Percentiles rank a stretch among this genome's conserved stretches.
Evolutionary conservation across 106 monocot genomes (phyloP).

Genomic region (Dendrobium nobile): DNA sequence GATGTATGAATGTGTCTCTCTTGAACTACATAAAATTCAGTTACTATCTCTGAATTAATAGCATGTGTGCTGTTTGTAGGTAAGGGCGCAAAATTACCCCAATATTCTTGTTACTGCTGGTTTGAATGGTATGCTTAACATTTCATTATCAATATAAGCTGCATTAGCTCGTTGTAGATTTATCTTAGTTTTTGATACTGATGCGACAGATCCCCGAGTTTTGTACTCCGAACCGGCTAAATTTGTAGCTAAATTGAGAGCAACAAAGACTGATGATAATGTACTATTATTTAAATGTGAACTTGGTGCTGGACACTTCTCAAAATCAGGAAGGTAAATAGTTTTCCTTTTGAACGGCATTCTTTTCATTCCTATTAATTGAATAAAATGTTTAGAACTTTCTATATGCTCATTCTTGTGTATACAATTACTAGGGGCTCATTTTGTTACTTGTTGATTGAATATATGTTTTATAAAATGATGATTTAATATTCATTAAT

Average conservation of each 20-base stretch:
- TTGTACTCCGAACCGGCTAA: slow-evolving; percentile 94
- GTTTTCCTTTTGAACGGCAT: neutral
- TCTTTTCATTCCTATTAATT: neutral
- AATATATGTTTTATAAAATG: neutral
- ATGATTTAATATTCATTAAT: neutral
- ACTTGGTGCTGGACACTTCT: slow-evolving; percentile 76
- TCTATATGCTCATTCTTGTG: neutral
- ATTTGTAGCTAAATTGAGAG: slow-evolving; percentile 81
- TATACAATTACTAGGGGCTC: neutral
- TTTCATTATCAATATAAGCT: neutral
- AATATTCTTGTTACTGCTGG: slow-evolving; percentile 93
- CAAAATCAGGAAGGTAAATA: slow-evolving; percentile 84
- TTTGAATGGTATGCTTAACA: slow-evolving; percentile 61
- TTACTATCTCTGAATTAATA: neutral
- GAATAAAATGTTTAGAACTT: neutral
- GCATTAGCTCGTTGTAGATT: neutral
- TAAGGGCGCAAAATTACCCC: slow-evolving; percentile 76
- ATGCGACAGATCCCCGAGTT: slow-evolving; percentile 71
- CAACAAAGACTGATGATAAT: slow-evolving; percentile 79
- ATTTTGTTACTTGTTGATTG: neutral
- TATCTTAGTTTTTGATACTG: neutral
- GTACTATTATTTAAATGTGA: slow-evolving; percentile 91
- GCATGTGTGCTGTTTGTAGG: slow-evolving; percentile 32
- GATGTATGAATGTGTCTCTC: no score
- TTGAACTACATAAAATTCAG: neutral